Evolutionary conservation across 768 basidiomycete genomes (phyloP), one percentile per base, ranked within the genome.

Genomic region (Termitomyces sp.): DNA sequence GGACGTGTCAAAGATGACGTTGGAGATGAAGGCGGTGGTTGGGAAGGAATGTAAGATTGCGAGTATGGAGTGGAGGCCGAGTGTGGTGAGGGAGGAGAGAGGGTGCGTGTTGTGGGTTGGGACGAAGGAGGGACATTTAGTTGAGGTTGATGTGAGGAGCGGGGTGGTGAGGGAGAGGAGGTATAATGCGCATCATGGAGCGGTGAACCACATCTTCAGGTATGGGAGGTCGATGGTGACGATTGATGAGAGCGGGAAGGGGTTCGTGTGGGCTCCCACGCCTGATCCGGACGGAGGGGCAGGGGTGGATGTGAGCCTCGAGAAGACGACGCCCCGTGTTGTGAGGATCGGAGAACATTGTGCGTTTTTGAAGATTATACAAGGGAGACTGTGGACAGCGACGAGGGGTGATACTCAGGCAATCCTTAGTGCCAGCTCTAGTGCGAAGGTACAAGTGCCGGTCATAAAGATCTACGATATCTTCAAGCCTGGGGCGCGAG

Each of bases 101-200:
- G 91, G 89, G 2, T 76, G 76, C 31, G 78, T 82, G 54, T 63
- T 94, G 2, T 98, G 95, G 95, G 73, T 88, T 11, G 96, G 95
- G 4, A 92, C 92, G 29, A 94, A 90, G 73, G 93, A 96, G 25
- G 96, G 96, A 0, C 85, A 89, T 68, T 58, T 99, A 25, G 78
- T 87, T 62, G 95, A 97, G 75, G 62, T 96, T 54, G 92, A 98
- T 65, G 75, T 89, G 38, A 71, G 79, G 53, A 83, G 78, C 2
- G 88, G 86, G 0, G 62, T 63, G 5, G 69, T 93, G 19, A 76
- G 77, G 2, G 84, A 82, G 14, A 73, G 78, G 32, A 90, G 86
- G 59, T 75, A 78, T 35, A 75, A 77, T 12, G 82, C 82, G 0
- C 95, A 97, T 65, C 64, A 83, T 0, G 78, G 85, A 54, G 71